Evolutionary conservation across 2,329 filamentous ascomycete species (phyloP).

Genomic region (Huntiella savannae): DNA sequence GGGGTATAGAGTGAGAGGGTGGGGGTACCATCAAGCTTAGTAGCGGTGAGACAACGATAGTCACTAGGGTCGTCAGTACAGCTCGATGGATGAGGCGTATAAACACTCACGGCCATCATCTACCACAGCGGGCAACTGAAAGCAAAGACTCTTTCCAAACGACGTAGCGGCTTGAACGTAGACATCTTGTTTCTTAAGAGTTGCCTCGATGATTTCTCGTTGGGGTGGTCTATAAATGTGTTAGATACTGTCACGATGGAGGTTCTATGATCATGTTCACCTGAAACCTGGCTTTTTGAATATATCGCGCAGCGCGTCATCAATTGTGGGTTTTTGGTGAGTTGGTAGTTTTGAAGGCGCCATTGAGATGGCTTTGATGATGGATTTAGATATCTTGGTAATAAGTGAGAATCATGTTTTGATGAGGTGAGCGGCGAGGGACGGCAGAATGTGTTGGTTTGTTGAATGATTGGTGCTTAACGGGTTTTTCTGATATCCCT

Average conservation of each 20-base stretch:
- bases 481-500: too few species aligned
- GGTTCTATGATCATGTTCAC: conserved; percentile 1
- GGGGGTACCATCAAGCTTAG: conserved; percentile 62
- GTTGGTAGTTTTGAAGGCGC: neutral
- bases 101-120: conserved; percentile 50
- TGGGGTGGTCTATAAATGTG: conserved; percentile 47
- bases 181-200: conserved; percentile 69
- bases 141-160: conserved; percentile 87
- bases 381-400: neutral
- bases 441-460: too few species aligned
- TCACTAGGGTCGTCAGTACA: conserved; percentile 33
- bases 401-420: too few species aligned
- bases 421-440: too few species aligned
- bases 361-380: neutral
- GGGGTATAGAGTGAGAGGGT: too few species aligned
- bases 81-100: neutral
- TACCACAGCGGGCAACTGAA: conserved; percentile 76
- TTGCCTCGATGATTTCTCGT: conserved; percentile 69
- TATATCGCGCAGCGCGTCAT: neutral
- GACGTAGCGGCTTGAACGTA: conserved; percentile 82
- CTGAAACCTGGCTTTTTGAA: neutral
- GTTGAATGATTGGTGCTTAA: too few species aligned
- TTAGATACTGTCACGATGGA: neutral
- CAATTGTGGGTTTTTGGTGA: neutral
- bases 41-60: conserved; percentile 75